Evolutionary conservation across 1,284 basidiomycete genomes (phyloP).

Genomic region (Phellopilus nigrolimitatus): DNA sequence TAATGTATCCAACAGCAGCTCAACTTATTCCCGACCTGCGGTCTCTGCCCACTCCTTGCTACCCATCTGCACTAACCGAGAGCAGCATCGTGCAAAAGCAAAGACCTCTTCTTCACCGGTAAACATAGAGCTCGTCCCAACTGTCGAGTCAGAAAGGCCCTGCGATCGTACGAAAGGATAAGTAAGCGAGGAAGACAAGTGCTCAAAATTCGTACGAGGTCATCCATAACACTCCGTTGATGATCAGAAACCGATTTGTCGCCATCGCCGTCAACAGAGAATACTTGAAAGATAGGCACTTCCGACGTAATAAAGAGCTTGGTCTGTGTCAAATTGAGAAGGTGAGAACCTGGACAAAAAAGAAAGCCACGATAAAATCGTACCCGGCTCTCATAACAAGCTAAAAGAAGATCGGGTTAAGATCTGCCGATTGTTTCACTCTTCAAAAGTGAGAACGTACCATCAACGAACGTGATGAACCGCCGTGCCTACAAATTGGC

Average conservation of each 20-base stretch:
- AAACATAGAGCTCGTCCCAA: constrained; percentile 84
- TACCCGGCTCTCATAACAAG: constrained; percentile 89
- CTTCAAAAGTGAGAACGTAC: constrained; percentile 35
- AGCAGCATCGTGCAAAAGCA: constrained; percentile 91
- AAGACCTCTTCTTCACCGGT: constrained; percentile 92
- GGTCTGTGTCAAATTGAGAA: constrained; percentile 46
- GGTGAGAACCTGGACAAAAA: constrained; percentile 6
- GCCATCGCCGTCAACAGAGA: constrained; percentile 62
- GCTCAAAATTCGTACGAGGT: constrained; percentile 56
- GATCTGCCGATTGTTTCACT: background rate
- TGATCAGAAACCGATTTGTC: constrained; percentile 60
- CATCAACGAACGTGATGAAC: constrained; percentile 98
- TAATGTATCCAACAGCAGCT: constrained; percentile 17
- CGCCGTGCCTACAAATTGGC: constrained; percentile 64
- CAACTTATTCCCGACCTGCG: constrained; percentile 30
- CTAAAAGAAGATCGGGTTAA: constrained; percentile 31
- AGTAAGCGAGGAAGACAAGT: background rate
- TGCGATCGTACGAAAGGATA: constrained; percentile 28
- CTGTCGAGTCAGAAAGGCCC: constrained; percentile 72
- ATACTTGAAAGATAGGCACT: constrained; percentile 83
- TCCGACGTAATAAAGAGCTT: constrained; percentile 89
- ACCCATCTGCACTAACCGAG: constrained; percentile 88
- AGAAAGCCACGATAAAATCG: constrained; percentile 16
- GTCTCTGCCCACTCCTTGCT: constrained; percentile 79
- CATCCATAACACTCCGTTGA: constrained; percentile 87